Evolutionary conservation across 305 asterid species (phyloP).

Genomic region (Fraxinus xanthoxyloides): DNA sequence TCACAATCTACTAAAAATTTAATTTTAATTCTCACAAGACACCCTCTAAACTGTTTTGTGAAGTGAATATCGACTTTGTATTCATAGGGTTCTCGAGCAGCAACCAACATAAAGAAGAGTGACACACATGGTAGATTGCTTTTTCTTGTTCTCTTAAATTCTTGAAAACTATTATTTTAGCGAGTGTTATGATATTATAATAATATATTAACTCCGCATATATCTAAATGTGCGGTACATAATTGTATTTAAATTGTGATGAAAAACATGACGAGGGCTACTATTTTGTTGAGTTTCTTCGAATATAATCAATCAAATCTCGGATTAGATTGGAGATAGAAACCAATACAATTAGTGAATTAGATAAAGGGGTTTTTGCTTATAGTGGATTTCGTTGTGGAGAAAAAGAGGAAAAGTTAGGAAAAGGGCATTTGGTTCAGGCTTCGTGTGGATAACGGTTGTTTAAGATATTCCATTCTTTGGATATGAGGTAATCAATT

Average conservation of each 20-base stretch:
- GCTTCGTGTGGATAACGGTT: background rate
- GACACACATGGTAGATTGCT: background rate
- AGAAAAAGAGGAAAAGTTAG: background rate
- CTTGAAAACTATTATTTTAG: too few species aligned
- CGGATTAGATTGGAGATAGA: background rate
- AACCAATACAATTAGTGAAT: background rate
- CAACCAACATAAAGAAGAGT: background rate
- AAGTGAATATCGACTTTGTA: background rate
- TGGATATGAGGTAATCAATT: background rate
- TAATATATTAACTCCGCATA: too few species aligned
- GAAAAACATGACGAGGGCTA: background rate
- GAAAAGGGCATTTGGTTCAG: background rate
- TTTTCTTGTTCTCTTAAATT: background rate
- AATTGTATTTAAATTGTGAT: background rate
- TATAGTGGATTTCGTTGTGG: constrained; percentile 1
- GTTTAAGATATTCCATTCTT: background rate
- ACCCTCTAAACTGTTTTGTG: too few species aligned
- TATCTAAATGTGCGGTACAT: background rate
- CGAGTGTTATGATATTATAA: too few species aligned
- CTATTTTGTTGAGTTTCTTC: background rate
- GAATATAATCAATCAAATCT: background rate
- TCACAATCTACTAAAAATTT: too few species aligned
- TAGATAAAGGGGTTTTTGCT: background rate
- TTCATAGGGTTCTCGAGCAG: background rate
- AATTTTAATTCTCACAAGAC: too few species aligned